A percentile compares a stretch with the other conserved stretches of the same genome.
These are phyloP conservation scores for Huntiella abstrusa DNA, from an alignment of 2,329 filamentous ascomycete genomes.

Conservation along the genomic window DNA sequence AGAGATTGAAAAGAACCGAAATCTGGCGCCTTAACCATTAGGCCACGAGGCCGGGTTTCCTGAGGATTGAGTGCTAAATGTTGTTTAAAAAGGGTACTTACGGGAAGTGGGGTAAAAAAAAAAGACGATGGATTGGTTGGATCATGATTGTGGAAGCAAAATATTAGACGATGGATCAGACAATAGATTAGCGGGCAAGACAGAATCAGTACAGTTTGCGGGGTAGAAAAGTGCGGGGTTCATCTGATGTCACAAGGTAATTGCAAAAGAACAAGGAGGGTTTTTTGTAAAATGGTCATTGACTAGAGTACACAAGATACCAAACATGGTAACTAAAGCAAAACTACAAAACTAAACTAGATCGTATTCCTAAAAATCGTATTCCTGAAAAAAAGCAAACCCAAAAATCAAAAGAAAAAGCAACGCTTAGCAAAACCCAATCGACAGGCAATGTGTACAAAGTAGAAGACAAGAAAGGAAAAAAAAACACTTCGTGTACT, in stretches of 20 bases:
- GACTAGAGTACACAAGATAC: conserved; percentile 1
- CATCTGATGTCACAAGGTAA: too few relatives aligned
- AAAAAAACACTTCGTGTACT: conserved; percentile 1
- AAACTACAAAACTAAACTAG: background rate
- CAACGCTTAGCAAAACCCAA: background rate
- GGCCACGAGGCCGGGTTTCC: conserved; percentile 11
- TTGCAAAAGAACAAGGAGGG: too few relatives aligned
- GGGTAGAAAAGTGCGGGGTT: too few relatives aligned
- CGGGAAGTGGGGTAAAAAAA: background rate
- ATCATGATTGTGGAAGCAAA: background rate
- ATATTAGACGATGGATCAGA: too few relatives aligned
- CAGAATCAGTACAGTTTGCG: too few relatives aligned
- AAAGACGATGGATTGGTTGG: background rate
- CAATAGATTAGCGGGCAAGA: too few relatives aligned
- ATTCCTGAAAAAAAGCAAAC: background rate
- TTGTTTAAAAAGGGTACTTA: background rate
- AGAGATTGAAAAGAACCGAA: conserved; percentile 10
- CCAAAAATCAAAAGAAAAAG: background rate
- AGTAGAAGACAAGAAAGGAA: conserved; percentile 1
- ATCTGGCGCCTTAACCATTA: conserved; percentile 12
- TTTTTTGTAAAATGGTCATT: background rate
- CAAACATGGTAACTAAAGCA: background rate
- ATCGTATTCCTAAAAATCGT: background rate
- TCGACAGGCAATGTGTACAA: background rate
- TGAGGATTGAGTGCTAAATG: background rate